Conservation (phyloP, 1,139 yeast genomes). For the Pichia sp. region DNA sequence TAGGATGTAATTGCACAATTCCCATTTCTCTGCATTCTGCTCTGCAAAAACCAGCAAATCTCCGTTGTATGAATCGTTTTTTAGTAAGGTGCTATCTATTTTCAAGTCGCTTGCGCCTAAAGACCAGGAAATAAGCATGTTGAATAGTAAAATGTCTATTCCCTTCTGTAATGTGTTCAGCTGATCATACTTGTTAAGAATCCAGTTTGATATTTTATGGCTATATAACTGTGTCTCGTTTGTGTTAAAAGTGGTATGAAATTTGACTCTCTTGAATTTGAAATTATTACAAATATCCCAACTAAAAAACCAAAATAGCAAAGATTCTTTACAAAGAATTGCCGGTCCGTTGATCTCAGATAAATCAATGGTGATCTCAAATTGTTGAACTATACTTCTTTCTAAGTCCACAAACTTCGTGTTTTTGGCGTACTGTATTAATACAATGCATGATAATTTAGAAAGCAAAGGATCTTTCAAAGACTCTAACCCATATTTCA, state of each 20-base stretch:
- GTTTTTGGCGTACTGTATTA: slow-evolving; percentile 15
- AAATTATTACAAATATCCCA: slow-evolving; percentile 30
- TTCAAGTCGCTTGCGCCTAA: too few relatives aligned
- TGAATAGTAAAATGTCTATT: too few relatives aligned
- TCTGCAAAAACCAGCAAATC: too few relatives aligned
- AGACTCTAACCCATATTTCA: slow-evolving; percentile 39
- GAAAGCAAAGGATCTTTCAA: slow-evolving; percentile 30
- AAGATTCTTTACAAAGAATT: slow-evolving; percentile 35
- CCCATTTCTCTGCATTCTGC: too few relatives aligned
- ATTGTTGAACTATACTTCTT: slow-evolving; percentile 33
- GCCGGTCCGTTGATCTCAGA: slow-evolving; percentile 56
- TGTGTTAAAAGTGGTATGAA: slow-evolving; percentile 7
- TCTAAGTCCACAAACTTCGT: slow-evolving; percentile 22
- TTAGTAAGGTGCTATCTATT: too few relatives aligned
- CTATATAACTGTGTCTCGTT: slow-evolving; percentile 14
- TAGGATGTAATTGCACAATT: too few relatives aligned
- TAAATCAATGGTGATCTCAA: slow-evolving; percentile 42
- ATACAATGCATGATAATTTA: slow-evolving; percentile 25
- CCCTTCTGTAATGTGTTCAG: slow-evolving; percentile 1
- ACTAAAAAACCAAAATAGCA: slow-evolving; percentile 45
- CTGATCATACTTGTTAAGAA: slow-evolving; percentile 35
- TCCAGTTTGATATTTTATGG: slow-evolving; percentile 38
- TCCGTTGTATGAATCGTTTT: too few relatives aligned
- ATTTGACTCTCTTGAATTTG: slow-evolving; percentile 21
- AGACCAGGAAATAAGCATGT: too few relatives aligned